Evolutionary conservation across 1,139 yeast genomes (phyloP).

Genomic region (Pichia sp.): DNA sequence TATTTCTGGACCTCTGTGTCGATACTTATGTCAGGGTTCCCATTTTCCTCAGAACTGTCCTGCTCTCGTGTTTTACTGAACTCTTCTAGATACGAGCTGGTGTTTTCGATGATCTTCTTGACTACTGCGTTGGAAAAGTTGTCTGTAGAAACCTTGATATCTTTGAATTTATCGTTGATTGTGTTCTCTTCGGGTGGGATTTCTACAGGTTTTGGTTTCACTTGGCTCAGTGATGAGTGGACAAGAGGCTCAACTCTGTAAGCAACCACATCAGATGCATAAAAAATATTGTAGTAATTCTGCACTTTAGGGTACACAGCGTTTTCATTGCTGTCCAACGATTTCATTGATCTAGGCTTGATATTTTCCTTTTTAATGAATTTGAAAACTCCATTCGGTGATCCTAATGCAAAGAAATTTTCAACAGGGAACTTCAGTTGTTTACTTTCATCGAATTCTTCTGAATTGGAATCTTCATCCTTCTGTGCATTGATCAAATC

Average conservation of each 20-base stretch:
- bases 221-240: conserved; percentile 43
- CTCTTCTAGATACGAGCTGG: conserved; percentile 4
- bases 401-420: conserved; percentile 74
- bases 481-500: conserved; percentile 67
- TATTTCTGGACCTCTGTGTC: conserved; percentile 20
- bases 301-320: conserved; percentile 42
- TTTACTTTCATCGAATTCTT: conserved; percentile 23
- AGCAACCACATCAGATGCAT: conserved; percentile 85
- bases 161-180: conserved; percentile 40
- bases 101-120: conserved; percentile 15
- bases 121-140: conserved; percentile 26
- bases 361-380: conserved; percentile 55
- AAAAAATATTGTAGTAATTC: conserved; percentile 69
- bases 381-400: conserved; percentile 85
- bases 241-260: conserved; percentile 81
- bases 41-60: conserved; percentile 1
- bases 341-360: conserved; percentile 32
- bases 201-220: conserved; percentile 44
- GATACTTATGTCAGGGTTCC: conserved; percentile 4
- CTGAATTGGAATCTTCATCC: conserved; percentile 23
- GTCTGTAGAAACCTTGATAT: conserved; percentile 31
- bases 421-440: conserved; percentile 63
- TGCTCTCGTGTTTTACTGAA: not conserved
- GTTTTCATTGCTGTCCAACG: conserved; percentile 15
- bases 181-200: conserved; percentile 45